Evolutionary conservation across 176 grass and related monocot species (phyloP).

Genomic region (Triticum monococcum): DNA sequence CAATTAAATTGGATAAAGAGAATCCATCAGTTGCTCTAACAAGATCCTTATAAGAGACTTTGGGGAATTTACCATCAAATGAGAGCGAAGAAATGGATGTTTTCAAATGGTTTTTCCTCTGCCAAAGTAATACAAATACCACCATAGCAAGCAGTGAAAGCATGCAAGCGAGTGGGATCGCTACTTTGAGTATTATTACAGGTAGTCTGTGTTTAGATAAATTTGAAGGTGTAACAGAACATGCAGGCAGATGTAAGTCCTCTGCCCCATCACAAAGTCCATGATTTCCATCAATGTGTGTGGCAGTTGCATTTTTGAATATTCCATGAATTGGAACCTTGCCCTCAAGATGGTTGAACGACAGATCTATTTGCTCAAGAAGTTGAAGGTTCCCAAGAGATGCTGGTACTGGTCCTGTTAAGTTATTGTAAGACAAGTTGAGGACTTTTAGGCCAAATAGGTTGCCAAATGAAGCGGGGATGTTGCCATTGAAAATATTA

Average conservation of each 20-base stretch:
- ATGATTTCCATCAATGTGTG: neutral
- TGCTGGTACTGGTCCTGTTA: neutral
- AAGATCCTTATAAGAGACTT: slow-evolving; percentile 27
- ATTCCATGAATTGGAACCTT: slow-evolving; percentile 2
- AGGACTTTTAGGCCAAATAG: neutral
- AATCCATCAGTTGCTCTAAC: slow-evolving; percentile 9
- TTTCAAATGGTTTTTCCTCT: neutral
- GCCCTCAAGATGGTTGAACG: slow-evolving; percentile 17
- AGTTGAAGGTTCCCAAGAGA: slow-evolving; percentile 17
- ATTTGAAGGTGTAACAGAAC: neutral
- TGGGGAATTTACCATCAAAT: neutral
- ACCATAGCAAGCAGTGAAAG: neutral
- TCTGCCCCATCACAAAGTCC: neutral
- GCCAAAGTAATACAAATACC: neutral
- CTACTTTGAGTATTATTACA: neutral
- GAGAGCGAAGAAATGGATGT: neutral
- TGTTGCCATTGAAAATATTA: neutral
- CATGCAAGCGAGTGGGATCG: neutral
- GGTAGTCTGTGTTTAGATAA: neutral
- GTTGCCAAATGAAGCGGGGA: neutral
- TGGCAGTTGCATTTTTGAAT: neutral
- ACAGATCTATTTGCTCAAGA: slow-evolving; percentile 26
- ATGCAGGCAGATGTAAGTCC: neutral
- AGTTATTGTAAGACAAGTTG: slow-evolving; percentile 21
- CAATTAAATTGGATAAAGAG: neutral